Base-by-base conservation (phyloP, 2,329 filamentous ascomycete genomes). In the Penicillium sp. region DNA sequence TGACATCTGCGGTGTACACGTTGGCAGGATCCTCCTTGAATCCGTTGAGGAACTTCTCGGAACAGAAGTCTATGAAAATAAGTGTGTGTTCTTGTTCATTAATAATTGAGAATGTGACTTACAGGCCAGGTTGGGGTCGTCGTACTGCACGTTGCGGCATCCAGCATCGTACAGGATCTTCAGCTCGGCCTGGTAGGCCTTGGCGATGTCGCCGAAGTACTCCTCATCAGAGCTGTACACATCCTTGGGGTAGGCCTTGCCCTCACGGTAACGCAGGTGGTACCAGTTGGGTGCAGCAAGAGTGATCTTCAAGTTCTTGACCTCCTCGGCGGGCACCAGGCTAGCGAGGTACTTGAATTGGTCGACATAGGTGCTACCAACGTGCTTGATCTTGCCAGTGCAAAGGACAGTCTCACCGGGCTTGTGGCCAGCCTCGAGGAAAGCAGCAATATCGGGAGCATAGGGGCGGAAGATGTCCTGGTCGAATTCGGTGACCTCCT, bases 11-110 rank as follows among this genome's bases (percentile, higher is more conserved):
- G 1, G 82, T 82, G 69, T 85, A 83, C 48, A 81, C 81, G 67
- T 91, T 90, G 62, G 85, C 79, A 44, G 79, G 72, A 67, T 90
- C 88, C 13, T 81, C 80, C 49, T 82, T 81, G 83, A 86, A 90
- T 15, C 86, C 87, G 44, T 81, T 74, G 33, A 88, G 80, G 81
- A 89, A 89, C 67, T 85, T 83, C 52, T 87, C 77, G 18, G 84
- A 87, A 73, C 87, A 90, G 72, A 90, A 90, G 70, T 89, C 85
- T 87, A 49, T n/a, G 16, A 7, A 18, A 28, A 52, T 63, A 26
- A 53, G 16, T 16, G 26, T 34, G 26, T 26, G 34, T 38, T 3
- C 1, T 21, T 23, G 1, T 34, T 6, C 1, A 16, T 23, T 1
- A 15, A 6, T 24, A 12, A n/a, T 31, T 2, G 16, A 24, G 28